Percentiles rank a stretch among this genome's conserved stretches.
Evolutionary conservation across 192 early-diverging fungal genomes (phyloP).

Genomic region (Mortierella hygrophila): DNA sequence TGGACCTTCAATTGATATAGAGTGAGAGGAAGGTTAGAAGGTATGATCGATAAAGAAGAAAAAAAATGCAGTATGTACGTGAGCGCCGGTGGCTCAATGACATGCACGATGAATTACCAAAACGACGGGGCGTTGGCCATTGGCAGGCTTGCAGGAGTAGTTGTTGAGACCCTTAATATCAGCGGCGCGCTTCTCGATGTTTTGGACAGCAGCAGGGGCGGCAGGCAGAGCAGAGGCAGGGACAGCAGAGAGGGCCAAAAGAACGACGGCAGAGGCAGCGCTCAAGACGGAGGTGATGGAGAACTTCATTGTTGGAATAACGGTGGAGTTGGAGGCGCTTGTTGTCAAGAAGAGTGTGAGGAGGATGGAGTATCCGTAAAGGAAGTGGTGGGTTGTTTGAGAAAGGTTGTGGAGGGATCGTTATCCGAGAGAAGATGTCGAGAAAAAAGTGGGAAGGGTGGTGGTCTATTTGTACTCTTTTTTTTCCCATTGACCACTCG

Average conservation of each 20-base stretch:
- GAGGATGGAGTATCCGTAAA: background rate
- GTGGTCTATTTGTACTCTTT: slow-evolving; percentile 17
- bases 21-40: too few species aligned
- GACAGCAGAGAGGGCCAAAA: slow-evolving; percentile 9
- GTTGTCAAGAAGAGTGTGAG: background rate
- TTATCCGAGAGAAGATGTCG: background rate
- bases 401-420: background rate
- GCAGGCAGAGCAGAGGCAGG: background rate
- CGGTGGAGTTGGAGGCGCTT: background rate
- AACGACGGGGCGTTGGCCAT: slow-evolving; percentile 26
- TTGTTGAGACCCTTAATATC: slow-evolving; percentile 18
- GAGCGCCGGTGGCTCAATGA: too few species aligned
- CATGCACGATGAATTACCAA: too few species aligned
- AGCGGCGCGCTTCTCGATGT: slow-evolving; percentile 28
- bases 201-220: background rate
- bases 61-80: too few species aligned
- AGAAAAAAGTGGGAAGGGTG: background rate
- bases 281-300: slow-evolving; percentile 16
- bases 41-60: too few species aligned
- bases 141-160: slow-evolving; percentile 27
- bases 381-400: slow-evolving; percentile 16
- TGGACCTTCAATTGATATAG: background rate
- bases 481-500: background rate
- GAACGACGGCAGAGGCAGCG: background rate
- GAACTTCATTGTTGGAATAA: slow-evolving; percentile 28